Evolutionary conservation across 805 yeast species (phyloP).

Genomic region (Deakozyma indianensis): DNA sequence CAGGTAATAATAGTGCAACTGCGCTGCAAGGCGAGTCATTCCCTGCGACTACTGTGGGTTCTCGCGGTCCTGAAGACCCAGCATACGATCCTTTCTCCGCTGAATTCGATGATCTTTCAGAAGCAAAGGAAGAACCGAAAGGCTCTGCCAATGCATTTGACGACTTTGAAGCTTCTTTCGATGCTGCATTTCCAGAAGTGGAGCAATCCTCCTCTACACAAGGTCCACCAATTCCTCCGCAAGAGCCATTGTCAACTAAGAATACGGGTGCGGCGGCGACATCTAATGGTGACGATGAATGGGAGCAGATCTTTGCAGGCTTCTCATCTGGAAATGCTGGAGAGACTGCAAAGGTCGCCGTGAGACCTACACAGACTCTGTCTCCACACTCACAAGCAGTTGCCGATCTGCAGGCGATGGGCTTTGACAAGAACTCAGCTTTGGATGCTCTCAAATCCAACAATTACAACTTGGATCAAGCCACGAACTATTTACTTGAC

Average conservation of each 20-base stretch:
- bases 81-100: conserved; percentile 16
- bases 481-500: conserved; percentile 76
- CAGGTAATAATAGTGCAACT: no score
- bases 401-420: conserved; percentile 80
- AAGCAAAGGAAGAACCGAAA: conserved; percentile 21
- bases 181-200: conserved; percentile 4
- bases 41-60: neutral
- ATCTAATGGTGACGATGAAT: conserved; percentile 42
- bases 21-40: neutral
- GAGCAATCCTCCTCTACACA: neutral
- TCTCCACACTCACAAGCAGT: conserved; percentile 44
- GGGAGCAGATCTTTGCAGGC: conserved; percentile 80
- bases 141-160: conserved; percentile 4
- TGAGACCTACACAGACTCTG: conserved; percentile 19
- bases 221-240: neutral
- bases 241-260: neutral
- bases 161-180: conserved; percentile 6
- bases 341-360: conserved; percentile 2
- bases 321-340: neutral
- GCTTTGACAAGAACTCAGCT: conserved; percentile 58
- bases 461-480: conserved; percentile 66
- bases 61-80: neutral
- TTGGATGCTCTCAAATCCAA: conserved; percentile 51
- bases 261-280: conserved; percentile 10
- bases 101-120: conserved; percentile 23